Conservation (phyloP, 2,329 filamentous ascomycete genomes). For the Epichloe coenophiala region DNA sequence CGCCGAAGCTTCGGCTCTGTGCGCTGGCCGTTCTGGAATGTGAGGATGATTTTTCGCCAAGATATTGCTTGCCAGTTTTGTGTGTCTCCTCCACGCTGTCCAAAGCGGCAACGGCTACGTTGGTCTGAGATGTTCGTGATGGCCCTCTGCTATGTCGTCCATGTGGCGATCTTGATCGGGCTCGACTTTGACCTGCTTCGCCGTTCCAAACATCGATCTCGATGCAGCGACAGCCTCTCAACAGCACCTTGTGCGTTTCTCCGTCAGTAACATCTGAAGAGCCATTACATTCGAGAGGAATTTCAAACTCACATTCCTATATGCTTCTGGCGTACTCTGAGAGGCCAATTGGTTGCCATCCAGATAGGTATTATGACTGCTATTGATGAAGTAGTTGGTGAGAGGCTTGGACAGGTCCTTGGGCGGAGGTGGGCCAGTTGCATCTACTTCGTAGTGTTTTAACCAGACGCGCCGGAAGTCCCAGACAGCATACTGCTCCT, state of each 20-base stretch:
- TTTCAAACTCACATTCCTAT: slow-evolving; percentile 50
- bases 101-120: slow-evolving; percentile 27
- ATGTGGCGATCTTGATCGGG: slow-evolving; percentile 24
- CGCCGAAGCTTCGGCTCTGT: slow-evolving; percentile 18
- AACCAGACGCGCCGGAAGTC: slow-evolving; percentile 39
- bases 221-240: slow-evolving; percentile 72
- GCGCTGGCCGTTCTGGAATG: slow-evolving; percentile 28
- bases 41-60: slow-evolving; percentile 15
- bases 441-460: slow-evolving; percentile 28
- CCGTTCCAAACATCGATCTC: slow-evolving; percentile 95
- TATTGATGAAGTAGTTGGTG: slow-evolving; percentile 87
- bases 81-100: slow-evolving; percentile 20
- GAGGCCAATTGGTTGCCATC: slow-evolving; percentile 76
- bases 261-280: not conserved
- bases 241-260: slow-evolving; percentile 42
- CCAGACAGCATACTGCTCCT: slow-evolving; percentile 30
- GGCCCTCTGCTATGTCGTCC: slow-evolving; percentile 32
- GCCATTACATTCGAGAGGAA: not conserved
- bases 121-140: slow-evolving; percentile 33
- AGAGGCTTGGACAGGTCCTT: slow-evolving; percentile 55
- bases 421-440: slow-evolving; percentile 27
- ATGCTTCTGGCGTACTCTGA: slow-evolving; percentile 62
- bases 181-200: slow-evolving; percentile 25
- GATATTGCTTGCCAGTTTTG: slow-evolving; percentile 14
- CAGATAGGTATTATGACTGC: slow-evolving; percentile 89